A percentile compares a stretch with the other conserved stretches of the same genome.
phyloP scores from a whole-genome alignment of 1,284 basidiomycete genomes.

The Puccinia coronata region DNA sequence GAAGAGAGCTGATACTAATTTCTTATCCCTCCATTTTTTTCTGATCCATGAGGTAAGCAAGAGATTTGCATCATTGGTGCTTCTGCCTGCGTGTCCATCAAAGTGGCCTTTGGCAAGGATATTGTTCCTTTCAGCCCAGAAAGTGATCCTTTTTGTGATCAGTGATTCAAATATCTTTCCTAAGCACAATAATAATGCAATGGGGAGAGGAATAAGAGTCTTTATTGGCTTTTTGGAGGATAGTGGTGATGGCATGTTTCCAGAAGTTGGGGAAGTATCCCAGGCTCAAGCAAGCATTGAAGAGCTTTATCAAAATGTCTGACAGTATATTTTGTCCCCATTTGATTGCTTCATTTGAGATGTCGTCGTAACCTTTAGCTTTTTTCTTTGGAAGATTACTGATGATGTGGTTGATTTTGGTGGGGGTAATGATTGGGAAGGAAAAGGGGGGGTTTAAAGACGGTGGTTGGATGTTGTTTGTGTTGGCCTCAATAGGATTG shows the following conservation, averaged over 20 bases:
- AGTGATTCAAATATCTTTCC: slow-evolving; percentile 31
- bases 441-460: background rate
- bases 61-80: slow-evolving; percentile 1
- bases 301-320: background rate
- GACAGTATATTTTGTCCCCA: background rate
- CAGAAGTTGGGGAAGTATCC: slow-evolving; percentile 26
- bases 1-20: slow-evolving; percentile 15
- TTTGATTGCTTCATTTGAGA: background rate
- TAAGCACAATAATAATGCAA: slow-evolving; percentile 17
- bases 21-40: slow-evolving; percentile 31
- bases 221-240: slow-evolving; percentile 16
- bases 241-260: slow-evolving; percentile 12
- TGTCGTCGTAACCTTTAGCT: background rate
- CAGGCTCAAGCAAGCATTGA: background rate
- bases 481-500: background rate
- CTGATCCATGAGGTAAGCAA: slow-evolving; percentile 11
- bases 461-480: background rate
- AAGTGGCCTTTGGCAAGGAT: slow-evolving; percentile 6
- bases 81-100: background rate
- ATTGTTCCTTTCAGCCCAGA: slow-evolving; percentile 17
- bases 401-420: background rate
- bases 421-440: background rate
- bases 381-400: slow-evolving; percentile 1
- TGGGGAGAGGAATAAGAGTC: slow-evolving; percentile 18
- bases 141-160: slow-evolving; percentile 12